These are phyloP conservation scores for Leccinum griseonigrum DNA, from an alignment of 1,284 basidiomycete genomes.

Conservation along the genomic window DNA sequence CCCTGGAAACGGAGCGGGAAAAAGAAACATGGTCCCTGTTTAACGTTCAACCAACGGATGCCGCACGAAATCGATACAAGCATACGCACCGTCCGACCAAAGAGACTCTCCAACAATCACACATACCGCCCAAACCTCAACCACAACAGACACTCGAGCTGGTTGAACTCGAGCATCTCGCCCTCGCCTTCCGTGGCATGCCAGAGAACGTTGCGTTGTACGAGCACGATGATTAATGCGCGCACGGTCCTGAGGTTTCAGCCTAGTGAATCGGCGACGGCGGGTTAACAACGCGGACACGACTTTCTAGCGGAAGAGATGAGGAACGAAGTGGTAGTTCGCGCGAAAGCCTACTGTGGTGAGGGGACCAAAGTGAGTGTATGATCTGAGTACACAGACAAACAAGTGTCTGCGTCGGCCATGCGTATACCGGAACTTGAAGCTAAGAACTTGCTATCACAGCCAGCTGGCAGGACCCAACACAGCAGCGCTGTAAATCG, in stretches of 20 bases:
- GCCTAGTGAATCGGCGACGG: slow-evolving; percentile 67
- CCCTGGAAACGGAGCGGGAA: slow-evolving; percentile 44
- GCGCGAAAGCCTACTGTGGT: slow-evolving; percentile 51
- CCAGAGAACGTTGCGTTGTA: slow-evolving; percentile 92
- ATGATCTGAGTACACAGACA: slow-evolving; percentile 70
- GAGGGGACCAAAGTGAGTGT: slow-evolving; percentile 76
- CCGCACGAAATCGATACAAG: background rate
- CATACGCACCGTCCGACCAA: slow-evolving; percentile 64
- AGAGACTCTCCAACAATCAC: slow-evolving; percentile 67
- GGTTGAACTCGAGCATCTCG: slow-evolving; percentile 77
- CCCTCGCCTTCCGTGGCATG: slow-evolving; percentile 75
- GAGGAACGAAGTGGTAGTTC: slow-evolving; percentile 1
- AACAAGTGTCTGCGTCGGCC: slow-evolving; percentile 69
- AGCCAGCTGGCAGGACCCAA: background rate
- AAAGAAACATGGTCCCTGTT: background rate
- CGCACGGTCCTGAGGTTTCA: slow-evolving; percentile 64
- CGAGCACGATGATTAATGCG: slow-evolving; percentile 76
- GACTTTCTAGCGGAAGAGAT: slow-evolving; percentile 56
- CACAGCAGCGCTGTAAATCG: too few species aligned
- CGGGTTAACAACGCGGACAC: slow-evolving; percentile 80
- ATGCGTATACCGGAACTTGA: slow-evolving; percentile 37
- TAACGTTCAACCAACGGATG: background rate
- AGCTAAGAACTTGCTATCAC: background rate
- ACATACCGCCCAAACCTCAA: slow-evolving; percentile 79
- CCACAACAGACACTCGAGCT: slow-evolving; percentile 76